Evolutionary conservation across 176 grass and related monocot species (phyloP).

Genomic region (Carex parvula): DNA sequence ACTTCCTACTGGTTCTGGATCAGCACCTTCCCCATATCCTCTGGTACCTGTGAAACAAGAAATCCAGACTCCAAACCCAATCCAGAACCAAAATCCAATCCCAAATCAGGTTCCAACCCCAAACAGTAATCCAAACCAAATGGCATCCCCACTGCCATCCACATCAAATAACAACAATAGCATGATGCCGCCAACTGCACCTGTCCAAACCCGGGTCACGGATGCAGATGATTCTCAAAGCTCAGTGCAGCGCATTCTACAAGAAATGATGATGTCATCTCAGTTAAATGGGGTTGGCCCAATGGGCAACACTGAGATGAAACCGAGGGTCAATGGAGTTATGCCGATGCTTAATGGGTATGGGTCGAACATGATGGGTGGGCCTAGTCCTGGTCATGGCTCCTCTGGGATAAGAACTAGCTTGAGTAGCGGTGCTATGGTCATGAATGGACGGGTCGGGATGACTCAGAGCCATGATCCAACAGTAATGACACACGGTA

Average conservation of each 20-base stretch:
- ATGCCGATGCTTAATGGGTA: conserved; percentile 44
- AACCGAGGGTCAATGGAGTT: conserved; percentile 45
- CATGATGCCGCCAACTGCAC: conserved; percentile 44
- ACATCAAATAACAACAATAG: conserved; percentile 51
- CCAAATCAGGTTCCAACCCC: conserved; percentile 24
- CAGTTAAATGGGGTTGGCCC: conserved; percentile 54
- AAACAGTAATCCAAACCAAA: conserved; percentile 37
- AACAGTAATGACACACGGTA: conserved; percentile 51
- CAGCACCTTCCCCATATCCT: conserved; percentile 4
- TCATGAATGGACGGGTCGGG: conserved; percentile 58
- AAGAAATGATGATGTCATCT: conserved; percentile 84
- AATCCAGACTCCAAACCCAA: conserved; percentile 11
- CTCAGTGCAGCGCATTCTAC: conserved; percentile 81
- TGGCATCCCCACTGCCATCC: conserved; percentile 38
- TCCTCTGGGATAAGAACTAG: conserved; percentile 42
- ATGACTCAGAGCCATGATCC: conserved; percentile 70
- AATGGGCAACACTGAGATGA: conserved; percentile 47
- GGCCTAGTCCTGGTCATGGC: conserved; percentile 39
- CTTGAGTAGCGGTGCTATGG: conserved; percentile 59
- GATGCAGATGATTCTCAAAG: conserved; percentile 81
- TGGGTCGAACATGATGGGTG: conserved; percentile 46
- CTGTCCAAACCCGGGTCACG: conserved; percentile 40
- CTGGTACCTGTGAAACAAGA: conserved; percentile 16
- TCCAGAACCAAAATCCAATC: conserved; percentile 15
- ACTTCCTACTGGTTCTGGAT: conserved; percentile 14